Base-by-base conservation (phyloP, 1,284 basidiomycete genomes). In the Vanrija humicola region DNA sequence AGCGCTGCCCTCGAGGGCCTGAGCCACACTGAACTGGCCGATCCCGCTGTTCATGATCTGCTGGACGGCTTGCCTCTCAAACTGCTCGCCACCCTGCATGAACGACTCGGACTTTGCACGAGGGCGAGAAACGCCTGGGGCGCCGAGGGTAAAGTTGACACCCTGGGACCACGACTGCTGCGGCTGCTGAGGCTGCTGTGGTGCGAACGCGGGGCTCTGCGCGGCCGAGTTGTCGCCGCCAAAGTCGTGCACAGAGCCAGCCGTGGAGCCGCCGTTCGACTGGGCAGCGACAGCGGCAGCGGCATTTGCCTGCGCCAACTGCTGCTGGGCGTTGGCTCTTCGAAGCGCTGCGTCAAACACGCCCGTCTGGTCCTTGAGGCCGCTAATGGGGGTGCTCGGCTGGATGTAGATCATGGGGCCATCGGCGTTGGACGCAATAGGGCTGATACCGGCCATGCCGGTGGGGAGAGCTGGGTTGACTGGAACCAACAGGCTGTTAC, bases 401-500 rank as follows among this genome's bases (percentile, higher is more conserved):
- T 77, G 75, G n/a, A 78, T 71, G 48, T 67, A 73, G 60, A 78
- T 78, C 67, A 73, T 73, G 6, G 75, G 76, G 3, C 75, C 75
- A 50, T 74, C 76, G 2, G 70, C 69, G 52, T 64, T 73, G 8
- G 72, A 68, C 5, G 63, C 72, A 38, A 75, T 74, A 6, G 73
- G 73, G 48, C 69, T 72, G 58, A 75, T 73, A 7, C 73, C 73
- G 16, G 68, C 69, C 72, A 75, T 75, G 21, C 73, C 73, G 0
- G 70, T 68, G 45, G 69, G 67, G n/a, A 75, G 55, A 15, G 65
- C 65, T 0, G 72, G 72, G 53, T 74, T 73, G 15, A 61, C 62
- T 6, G 73, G 73, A 9, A 71, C 70, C 10, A 71, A 49, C 1
- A 75, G 58, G 21, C 66, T 56, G 49, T 58, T 60, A 15, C 55